These are phyloP conservation scores for Verbascum thapsus DNA, from an alignment of 257 asterid genomes.

Conservation along the genomic window DNA sequence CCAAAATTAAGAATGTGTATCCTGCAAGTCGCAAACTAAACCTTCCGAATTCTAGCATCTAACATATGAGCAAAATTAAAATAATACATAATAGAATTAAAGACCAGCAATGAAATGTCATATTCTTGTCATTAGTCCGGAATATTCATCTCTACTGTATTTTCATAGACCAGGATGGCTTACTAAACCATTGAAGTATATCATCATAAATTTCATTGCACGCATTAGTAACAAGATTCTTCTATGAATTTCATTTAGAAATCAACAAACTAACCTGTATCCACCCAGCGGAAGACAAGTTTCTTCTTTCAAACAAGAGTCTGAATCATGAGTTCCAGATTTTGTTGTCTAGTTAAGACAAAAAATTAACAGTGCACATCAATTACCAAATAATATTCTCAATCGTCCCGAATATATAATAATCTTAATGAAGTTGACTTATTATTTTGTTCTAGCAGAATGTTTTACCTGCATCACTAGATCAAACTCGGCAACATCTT, in stretches of 20 bases:
- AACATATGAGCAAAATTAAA: background rate
- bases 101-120: background rate
- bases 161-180: background rate
- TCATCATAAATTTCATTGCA: constrained; percentile 15
- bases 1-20: constrained; percentile 1
- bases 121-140: constrained; percentile 8
- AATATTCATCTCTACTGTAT: background rate
- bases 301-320: constrained; percentile 78
- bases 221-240: background rate
- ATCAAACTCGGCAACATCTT: constrained; percentile 88
- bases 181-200: background rate
- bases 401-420: constrained; percentile 8
- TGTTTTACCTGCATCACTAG: constrained; percentile 86
- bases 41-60: background rate
- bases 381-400: constrained; percentile 28
- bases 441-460: constrained; percentile 27
- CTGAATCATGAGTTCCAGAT: constrained; percentile 87
- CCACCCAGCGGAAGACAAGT: constrained; percentile 97
- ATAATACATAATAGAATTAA: background rate
- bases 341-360: constrained; percentile 72
- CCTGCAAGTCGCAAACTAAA: constrained; percentile 23
- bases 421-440: constrained; percentile 17
- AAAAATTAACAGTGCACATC: constrained; percentile 13
- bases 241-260: constrained; percentile 20
- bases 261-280: constrained; percentile 72